Evolutionary conservation across 495 filamentous ascomycete species (phyloP), one percentile per base, ranked within the genome.

Genomic region (Penicillium canescens): DNA sequence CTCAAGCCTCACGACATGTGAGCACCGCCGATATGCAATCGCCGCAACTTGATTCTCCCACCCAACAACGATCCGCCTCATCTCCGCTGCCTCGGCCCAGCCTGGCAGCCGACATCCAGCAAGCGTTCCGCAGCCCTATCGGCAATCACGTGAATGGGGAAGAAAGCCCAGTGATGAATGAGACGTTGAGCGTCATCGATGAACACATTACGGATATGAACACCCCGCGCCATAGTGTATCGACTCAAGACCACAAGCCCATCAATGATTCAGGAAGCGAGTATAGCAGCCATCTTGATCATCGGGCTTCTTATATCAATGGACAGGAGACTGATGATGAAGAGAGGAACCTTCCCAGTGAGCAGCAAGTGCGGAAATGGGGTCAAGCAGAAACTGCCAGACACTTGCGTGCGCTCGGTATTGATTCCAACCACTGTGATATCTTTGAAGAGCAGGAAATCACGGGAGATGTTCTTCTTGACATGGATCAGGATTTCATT

Each of bases 361-460:
- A 84, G 58, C 69, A 75, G 28, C 80, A 90, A 59, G 87, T 95
- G 6, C 80, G 84, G 52, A 65, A 67, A 2, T 99, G 95, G 95
- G 81, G 75, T 21, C 84, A 90, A 1, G 72, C 79, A 37, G 82
- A 93, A 48, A 92, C 97, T 7, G 88, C 92, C 18, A 87, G 91
- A 52, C 91, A 93, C 61, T 74, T 98, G 57, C 91, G 91, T 54
- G 85, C 85, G 20, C 69, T 83, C 10, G 91, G 89, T 13, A 86
- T 98, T 16, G 92, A 97, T 59, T 78, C 82, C 38, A 82, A 80
- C 46, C 92, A 96, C 56, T 98, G 95, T 67, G 87, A 93, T 39
- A 87, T 97, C 9, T 99, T 99, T 61, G 80, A 87, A 58, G 92
- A 97, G 59, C 92, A 99, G 73, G 95, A 99, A 69, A 96, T 99